Percentiles rank a stretch among this genome's conserved stretches.
These are phyloP conservation scores for Xylaria hypoxylon DNA, from an alignment of 2,329 filamentous ascomycete genomes.

Conservation along the genomic window DNA sequence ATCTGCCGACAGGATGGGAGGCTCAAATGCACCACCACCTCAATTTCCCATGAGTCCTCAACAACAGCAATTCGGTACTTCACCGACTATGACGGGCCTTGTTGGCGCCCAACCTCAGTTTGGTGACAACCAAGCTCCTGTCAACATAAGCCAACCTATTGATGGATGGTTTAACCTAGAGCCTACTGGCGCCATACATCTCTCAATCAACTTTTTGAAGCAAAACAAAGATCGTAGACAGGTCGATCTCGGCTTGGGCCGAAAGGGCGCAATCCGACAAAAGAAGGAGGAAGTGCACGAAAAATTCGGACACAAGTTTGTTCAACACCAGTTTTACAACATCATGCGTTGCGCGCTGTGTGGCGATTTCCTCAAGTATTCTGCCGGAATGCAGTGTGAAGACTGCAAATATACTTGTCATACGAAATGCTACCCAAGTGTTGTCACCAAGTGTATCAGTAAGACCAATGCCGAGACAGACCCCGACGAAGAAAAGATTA, in stretches of 20 bases:
- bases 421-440: conserved; percentile 94
- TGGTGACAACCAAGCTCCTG: conserved; percentile 59
- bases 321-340: conserved; percentile 99
- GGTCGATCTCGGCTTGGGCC: conserved; percentile 89
- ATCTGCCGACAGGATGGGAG: conserved; percentile 92
- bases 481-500: conserved; percentile 99
- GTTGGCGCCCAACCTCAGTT: conserved; percentile 48
- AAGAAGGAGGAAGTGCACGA: conserved; percentile 98
- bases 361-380: conserved; percentile 98
- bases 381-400: conserved; percentile 97
- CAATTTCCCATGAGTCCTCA: conserved; percentile 71
- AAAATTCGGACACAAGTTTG: conserved; percentile 99
- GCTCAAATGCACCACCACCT: conserved; percentile 57
- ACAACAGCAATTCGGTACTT: conserved; percentile 57
- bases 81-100: conserved; percentile 56
- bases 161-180: conserved; percentile 98
- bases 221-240: conserved; percentile 84
- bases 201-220: conserved; percentile 92
- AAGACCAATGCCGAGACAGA: conserved; percentile 99
- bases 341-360: conserved; percentile 99
- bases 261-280: conserved; percentile 96
- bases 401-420: conserved; percentile 99
- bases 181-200: conserved; percentile 90
- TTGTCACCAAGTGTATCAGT: conserved; percentile 99
- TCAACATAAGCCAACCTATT: conserved; percentile 71